Base-by-base conservation (phyloP, 1,139 yeast species). In the Debaryomyces subglobosus region DNA sequence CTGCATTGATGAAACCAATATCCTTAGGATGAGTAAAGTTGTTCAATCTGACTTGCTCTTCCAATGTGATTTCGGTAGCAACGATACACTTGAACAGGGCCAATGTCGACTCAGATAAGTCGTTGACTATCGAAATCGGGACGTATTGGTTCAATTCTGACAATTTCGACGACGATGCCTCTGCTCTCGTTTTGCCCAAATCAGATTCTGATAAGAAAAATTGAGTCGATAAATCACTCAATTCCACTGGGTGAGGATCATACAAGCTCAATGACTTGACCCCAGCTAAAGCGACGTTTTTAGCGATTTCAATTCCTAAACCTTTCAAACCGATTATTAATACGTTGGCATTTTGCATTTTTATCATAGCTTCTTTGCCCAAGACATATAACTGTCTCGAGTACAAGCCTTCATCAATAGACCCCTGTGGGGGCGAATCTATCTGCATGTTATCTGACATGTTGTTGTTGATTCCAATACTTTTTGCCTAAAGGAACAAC, bases 291-390 rank as follows among this genome's bases (percentile, higher is more conserved):
- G 97, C 96, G 49, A 94, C 90, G 69, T 94, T 94, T 71, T 94
- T 95, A 36, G 99, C 97, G 52, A 94, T 91, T 69, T 94, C 99
- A 42, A 89, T 81, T 58, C 99, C 99, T 44, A 94, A 75, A 34
- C 99, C 99, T 63, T 84, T 85, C 53, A 92, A 73, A 3, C 99
- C 99, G 54, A 92, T 82, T 48, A 94, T 78, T 46, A 94, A 79
- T 16, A 94, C 97, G 61, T 88, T 90, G 39, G 98, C 91, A 56
- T 82, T 79, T 63, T 94, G 97, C 97, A 94, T 89, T 68, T 90
- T 89, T 61, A 92, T 77, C 99, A 94, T 94, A 47, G 99, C 99
- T 59, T 94, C 99, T 62, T 89, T 89, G 50, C 97, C 97, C 59
- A 91, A 72, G 49, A 91, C 97, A 60, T 91, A 90, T 67, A 94